phyloP scores from a whole-genome alignment of 1,139 yeast genomes.

The Saccharomyces hybrid region DNA sequence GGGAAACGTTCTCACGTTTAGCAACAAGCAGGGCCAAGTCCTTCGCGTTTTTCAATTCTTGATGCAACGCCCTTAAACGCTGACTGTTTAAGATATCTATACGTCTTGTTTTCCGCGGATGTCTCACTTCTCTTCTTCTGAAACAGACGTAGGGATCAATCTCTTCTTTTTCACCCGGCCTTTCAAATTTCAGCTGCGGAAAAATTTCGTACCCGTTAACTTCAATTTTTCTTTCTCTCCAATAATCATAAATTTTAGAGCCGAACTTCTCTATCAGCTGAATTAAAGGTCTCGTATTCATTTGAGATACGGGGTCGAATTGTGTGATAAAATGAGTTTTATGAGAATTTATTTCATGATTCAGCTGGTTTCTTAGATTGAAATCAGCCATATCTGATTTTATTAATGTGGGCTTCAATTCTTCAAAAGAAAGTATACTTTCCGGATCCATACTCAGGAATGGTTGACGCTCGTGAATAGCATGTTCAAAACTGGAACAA shows the following conservation, averaged over 20 bases:
- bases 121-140: constrained; percentile 91
- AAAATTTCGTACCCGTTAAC: constrained; percentile 64
- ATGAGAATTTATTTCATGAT: constrained; percentile 17
- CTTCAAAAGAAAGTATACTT: constrained; percentile 63
- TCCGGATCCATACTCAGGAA: constrained; percentile 78
- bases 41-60: constrained; percentile 71
- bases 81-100: constrained; percentile 90
- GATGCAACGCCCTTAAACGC: constrained; percentile 63
- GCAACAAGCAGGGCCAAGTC: constrained; percentile 63
- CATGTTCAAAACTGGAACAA: constrained; percentile 65
- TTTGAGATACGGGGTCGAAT: constrained; percentile 38
- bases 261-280: constrained; percentile 60
- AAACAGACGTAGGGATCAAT: constrained; percentile 93
- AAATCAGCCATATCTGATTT: constrained; percentile 24
- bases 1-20: constrained; percentile 48
- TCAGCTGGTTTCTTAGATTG: constrained; percentile 20
- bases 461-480: constrained; percentile 77
- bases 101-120: constrained; percentile 91
- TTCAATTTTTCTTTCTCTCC: constrained; percentile 66
- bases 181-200: constrained; percentile 78
- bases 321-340: constrained; percentile 20
- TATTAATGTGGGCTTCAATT: constrained; percentile 45
- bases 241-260: constrained; percentile 62
- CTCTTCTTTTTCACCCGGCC: constrained; percentile 83
- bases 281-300: constrained; percentile 41